Evolutionary conservation across 2,329 filamentous ascomycete genomes (phyloP).

Genomic region (Phaeosphaeriaceae sp.): DNA sequence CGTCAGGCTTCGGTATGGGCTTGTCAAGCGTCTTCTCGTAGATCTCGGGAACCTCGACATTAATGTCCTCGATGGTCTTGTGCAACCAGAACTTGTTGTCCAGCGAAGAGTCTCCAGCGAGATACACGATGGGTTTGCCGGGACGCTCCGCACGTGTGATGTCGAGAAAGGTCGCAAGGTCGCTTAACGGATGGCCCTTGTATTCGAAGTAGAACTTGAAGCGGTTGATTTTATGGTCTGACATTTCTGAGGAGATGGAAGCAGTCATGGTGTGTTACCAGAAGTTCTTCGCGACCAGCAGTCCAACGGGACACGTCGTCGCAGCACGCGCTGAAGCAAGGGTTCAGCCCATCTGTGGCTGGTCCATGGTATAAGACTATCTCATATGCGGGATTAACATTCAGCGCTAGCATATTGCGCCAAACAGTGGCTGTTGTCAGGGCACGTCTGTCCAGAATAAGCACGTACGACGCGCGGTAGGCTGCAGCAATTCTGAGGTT

Average conservation of each 20-base stretch:
- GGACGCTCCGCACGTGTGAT: constrained; percentile 29
- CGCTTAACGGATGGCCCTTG: constrained; percentile 43
- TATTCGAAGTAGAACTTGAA: constrained; percentile 43
- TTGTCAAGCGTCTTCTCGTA: constrained; percentile 33
- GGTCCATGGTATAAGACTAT: too few species aligned
- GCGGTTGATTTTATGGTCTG: constrained; percentile 27
- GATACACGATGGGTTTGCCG: constrained; percentile 42
- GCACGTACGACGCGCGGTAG: neutral
- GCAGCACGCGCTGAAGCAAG: too few species aligned
- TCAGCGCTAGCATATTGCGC: too few species aligned
- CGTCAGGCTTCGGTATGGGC: constrained; percentile 39
- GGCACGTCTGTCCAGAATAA: too few species aligned
- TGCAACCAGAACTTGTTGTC: constrained; percentile 50
- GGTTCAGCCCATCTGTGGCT: neutral
- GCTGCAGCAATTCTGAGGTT: neutral
- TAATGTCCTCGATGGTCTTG: constrained; percentile 12
- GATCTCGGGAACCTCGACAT: constrained; percentile 32
- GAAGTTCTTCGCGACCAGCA: too few species aligned
- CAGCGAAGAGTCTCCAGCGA: constrained; percentile 49
- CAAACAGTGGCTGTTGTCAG: too few species aligned
- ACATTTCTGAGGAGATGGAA: neutral
- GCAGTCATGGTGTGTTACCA: neutral
- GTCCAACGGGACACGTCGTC: too few species aligned
- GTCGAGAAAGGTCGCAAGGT: constrained; percentile 35
- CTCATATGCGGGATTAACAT: too few species aligned